Evolutionary conservation across 495 filamentous ascomycete species (phyloP), one percentile per base, ranked within the genome.

Genomic region (Neurospora sp.): DNA sequence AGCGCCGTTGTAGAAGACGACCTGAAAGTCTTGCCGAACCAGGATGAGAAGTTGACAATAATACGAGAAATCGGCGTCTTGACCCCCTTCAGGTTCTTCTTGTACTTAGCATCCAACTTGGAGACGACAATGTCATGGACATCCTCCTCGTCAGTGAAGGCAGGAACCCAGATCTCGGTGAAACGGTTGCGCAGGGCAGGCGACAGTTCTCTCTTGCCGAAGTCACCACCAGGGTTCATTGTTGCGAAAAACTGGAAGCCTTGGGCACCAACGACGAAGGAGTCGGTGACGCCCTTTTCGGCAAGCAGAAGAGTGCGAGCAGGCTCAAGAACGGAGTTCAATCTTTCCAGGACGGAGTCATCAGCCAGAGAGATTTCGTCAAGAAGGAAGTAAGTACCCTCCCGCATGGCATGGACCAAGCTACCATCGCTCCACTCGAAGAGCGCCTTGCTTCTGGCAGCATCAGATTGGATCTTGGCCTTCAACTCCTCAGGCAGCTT

Each of bases 221-320:
- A 98, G 78, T 99, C 96, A 72, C 96, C 96, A 44, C 96, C 96
- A 10, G 96, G 96, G 76, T 99, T 99, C 96, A 99, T 99, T 3
- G 96, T 99, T 18, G 96, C 95, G 69, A 98, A 85, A 78, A 98
- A 97, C 79, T 98, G 95, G 82, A 98, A 99, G 2, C 92, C 94
- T 38, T 91, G 86, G n/a, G 87, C 81, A 27, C 92, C 96, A 44
- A 87, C 85, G 46, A 99, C 85, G 76, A 93, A 89, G 8, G 93
- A 92, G 77, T 96, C 90, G 40, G 90, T 86, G 1, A 92, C 88
- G 0, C 96, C 96, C 80, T 98, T 98, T 81, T 99, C 96, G 3
- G 96, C 96, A 23, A 99, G 88, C 14, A 97, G 86, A 39, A 99
- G 89, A 1, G 91, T 93, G 49, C 96, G 88, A 66, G 91, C 87